Conservation (phyloP, 345 rosid species). For the Pelargonium nanum region DNA sequence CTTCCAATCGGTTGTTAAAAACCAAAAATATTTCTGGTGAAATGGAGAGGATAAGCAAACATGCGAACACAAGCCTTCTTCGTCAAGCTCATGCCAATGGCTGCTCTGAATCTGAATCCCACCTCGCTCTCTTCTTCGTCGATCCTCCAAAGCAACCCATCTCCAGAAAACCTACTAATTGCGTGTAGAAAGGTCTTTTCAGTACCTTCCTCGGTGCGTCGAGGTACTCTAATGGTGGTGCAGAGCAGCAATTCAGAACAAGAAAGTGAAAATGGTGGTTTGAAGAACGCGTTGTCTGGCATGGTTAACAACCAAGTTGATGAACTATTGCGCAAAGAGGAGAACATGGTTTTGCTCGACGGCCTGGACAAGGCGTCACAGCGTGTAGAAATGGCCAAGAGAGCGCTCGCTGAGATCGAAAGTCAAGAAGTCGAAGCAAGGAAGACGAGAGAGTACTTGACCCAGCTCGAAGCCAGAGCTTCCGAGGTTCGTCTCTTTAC, state of each 20-base stretch:
- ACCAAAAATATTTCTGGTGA: too few relatives aligned
- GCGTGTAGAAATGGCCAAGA: slow-evolving; percentile 68
- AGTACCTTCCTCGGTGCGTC: too few relatives aligned
- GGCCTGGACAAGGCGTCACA: slow-evolving; percentile 62
- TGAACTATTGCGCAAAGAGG: slow-evolving; percentile 57
- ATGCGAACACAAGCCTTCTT: too few relatives aligned
- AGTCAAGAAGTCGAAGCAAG: slow-evolving; percentile 56
- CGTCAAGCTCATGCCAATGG: too few relatives aligned
- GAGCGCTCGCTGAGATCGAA: slow-evolving; percentile 64
- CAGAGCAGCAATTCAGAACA: slow-evolving; percentile 25
- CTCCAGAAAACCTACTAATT: too few relatives aligned
- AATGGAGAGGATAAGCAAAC: too few relatives aligned
- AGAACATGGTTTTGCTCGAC: slow-evolving; percentile 61
- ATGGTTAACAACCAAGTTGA: slow-evolving; percentile 55
- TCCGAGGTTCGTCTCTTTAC: slow-evolving; percentile 39
- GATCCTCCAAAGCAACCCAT: too few relatives aligned
- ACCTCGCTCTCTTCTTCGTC: too few relatives aligned
- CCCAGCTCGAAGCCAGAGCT: slow-evolving; percentile 51
- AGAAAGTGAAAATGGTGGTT: slow-evolving; percentile 14
- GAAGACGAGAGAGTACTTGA: slow-evolving; percentile 36
- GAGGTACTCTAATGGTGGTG: slow-evolving; percentile 16
- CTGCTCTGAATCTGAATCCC: too few relatives aligned
- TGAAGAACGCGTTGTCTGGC: slow-evolving; percentile 55
- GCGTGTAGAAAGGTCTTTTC: too few relatives aligned
- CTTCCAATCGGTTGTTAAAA: too few relatives aligned